Evolutionary conservation across 208 protist species (phyloP).

Genomic region (Vickermania spadyakhi): DNA sequence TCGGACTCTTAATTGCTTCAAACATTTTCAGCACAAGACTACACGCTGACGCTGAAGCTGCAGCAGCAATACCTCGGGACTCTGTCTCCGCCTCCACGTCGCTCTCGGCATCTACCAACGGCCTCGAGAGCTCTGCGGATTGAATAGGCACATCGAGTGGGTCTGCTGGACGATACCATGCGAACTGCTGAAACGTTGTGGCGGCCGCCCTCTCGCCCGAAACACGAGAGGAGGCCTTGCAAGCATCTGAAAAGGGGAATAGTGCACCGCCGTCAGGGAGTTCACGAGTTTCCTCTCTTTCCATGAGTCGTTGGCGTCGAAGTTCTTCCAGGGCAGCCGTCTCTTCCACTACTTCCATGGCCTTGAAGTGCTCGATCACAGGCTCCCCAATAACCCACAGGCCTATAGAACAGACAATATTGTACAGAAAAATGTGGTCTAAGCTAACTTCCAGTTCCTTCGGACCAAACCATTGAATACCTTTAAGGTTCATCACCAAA

Average conservation of each 20-base stretch:
- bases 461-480: slow-evolving; percentile 38
- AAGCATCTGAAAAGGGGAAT: too few relatives aligned
- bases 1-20: slow-evolving; percentile 25
- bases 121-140: background rate
- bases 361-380: slow-evolving; percentile 5
- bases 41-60: background rate
- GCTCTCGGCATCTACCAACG: background rate
- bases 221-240: too few relatives aligned
- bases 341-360: background rate
- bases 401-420: slow-evolving; percentile 43
- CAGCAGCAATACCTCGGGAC: background rate
- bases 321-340: background rate
- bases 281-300: too few relatives aligned
- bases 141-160: background rate
- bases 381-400: slow-evolving; percentile 31
- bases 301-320: background rate
- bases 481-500: slow-evolving; percentile 47
- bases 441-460: slow-evolving; percentile 18
- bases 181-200: slow-evolving; percentile 3
- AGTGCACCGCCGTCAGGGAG: too few relatives aligned
- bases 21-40: slow-evolving; percentile 5
- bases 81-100: background rate
- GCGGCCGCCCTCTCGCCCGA: background rate
- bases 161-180: slow-evolving; percentile 6
- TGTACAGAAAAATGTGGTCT: slow-evolving; percentile 69